Percentiles rank a stretch among this genome's conserved stretches.
Evolutionary conservation across 352 stramenopile species (phyloP).

Genomic region (Globisporangium nagaii): DNA sequence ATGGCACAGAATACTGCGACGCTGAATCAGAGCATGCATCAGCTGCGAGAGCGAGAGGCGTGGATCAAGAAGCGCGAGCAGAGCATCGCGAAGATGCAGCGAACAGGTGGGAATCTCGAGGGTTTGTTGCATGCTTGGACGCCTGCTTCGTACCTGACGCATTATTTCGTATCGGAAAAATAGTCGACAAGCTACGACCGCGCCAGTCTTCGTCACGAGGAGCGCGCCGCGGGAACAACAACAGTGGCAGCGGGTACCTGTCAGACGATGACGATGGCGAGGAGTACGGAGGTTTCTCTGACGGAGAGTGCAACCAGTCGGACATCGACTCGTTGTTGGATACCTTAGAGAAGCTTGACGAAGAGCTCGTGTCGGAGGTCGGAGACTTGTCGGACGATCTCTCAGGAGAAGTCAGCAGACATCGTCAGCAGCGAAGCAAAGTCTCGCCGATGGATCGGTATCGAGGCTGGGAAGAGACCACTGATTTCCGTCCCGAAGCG

Average conservation of each 20-base stretch:
- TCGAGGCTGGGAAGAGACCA: slow-evolving; percentile 2
- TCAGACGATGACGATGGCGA: slow-evolving; percentile 4
- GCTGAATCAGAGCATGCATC: slow-evolving; percentile 41
- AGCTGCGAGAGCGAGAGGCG: slow-evolving; percentile 38
- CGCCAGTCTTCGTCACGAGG: neutral
- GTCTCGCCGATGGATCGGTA: slow-evolving; percentile 1
- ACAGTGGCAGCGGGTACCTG: neutral
- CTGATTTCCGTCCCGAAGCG: neutral
- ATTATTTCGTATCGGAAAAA: too few relatives aligned
- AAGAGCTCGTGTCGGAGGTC: slow-evolving; percentile 17
- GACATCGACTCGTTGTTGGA: slow-evolving; percentile 13
- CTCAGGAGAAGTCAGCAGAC: neutral
- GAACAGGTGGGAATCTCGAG: slow-evolving; percentile 10
- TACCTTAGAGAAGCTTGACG: slow-evolving; percentile 17
- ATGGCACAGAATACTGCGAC: slow-evolving; percentile 25
- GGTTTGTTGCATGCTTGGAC: too few relatives aligned
- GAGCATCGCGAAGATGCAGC: slow-evolving; percentile 37
- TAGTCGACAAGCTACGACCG: slow-evolving; percentile 8
- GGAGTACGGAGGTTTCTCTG: neutral
- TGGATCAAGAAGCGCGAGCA: slow-evolving; percentile 46
- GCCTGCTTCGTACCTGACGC: too few relatives aligned
- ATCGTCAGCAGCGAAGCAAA: neutral
- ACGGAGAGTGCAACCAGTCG: slow-evolving; percentile 11
- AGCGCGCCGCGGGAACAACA: neutral
- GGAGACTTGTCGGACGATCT: slow-evolving; percentile 15